Evolutionary conservation across 163 green algal species (phyloP), one percentile per base, ranked within the genome.

Genomic region (Smithsoniella earleae): DNA sequence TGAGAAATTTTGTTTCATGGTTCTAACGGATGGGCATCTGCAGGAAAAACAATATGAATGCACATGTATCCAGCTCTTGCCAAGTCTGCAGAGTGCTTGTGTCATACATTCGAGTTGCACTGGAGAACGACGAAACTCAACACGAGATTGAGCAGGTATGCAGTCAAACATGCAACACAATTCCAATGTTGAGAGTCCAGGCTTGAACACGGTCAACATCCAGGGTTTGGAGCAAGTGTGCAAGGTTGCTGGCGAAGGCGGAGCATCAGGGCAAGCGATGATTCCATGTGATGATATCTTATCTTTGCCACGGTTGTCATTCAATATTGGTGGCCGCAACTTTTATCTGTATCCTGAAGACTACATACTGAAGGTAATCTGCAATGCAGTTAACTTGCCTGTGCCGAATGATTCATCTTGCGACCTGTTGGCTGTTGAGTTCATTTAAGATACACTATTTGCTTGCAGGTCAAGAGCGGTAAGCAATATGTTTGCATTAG

Each of bases 401-500:
- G n/a, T n/a, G 13, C 20, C 13, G 54, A 66, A 13, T 16, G 54
- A 66, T 28, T 45, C 37, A 74, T 74, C 16, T 13, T 16, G 13
- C 13, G 2, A 78, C 62, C 22, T 65, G 3, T 58, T 13, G 22
- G 20, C 10, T 74, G 10, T 13, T 76, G 64, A 66, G 64, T 25
- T 54, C 20, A 20, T 20, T 54, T 54, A 20, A 18, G 20, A 54
- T 54, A 54, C 18, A 20, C 36, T 2, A 82, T 88, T 79, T 81
- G 83, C 40, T 64, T 85, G 25, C 76, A 88, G 82, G 65, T 89
- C 52, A 78, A 43, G 36, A 74, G 75, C 45, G 81, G 80, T 43
- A 83, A 85, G 34, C 73, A 91, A 64, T 75, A 74, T 4, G 82
- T 96, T 83, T 99, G 94, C 84, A 85, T 98, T 36, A 94, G 83